These are phyloP conservation scores for Miscanthus lutarioriparius DNA, from an alignment of 176 grass and related monocot species.

Conservation along the genomic window DNA sequence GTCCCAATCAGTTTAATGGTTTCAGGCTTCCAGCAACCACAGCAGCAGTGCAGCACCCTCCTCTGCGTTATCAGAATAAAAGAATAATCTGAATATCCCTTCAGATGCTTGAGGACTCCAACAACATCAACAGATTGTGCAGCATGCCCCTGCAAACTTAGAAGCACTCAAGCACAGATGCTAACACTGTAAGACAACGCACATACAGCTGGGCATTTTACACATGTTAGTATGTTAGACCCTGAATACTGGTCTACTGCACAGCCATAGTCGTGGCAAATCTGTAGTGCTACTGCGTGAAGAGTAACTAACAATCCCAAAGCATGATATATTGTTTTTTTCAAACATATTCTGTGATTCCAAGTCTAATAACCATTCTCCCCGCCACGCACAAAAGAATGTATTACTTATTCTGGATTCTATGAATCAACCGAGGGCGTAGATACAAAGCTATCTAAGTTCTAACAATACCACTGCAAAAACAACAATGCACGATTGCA, in stretches of 20 bases:
- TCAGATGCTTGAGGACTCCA: not conserved
- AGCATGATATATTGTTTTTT: not conserved
- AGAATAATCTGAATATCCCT: not conserved
- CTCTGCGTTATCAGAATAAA: not conserved
- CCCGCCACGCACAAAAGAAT: not conserved
- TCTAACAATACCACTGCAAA: not conserved
- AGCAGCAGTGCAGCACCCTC: not conserved
- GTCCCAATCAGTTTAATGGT: not conserved
- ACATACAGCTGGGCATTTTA: not conserved
- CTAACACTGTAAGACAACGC: not conserved
- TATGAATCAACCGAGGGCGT: not conserved
- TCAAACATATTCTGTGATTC: not conserved
- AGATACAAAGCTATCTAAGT: not conserved
- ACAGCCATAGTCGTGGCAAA: slow-evolving; percentile 13
- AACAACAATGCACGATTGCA: slow-evolving; percentile 23
- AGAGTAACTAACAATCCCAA: not conserved
- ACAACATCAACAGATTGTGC: slow-evolving; percentile 5
- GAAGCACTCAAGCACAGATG: not conserved
- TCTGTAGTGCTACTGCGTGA: not conserved
- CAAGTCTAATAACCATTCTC: not conserved
- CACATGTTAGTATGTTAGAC: slow-evolving; percentile 1
- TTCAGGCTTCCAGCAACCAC: not conserved
- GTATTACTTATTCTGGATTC: not conserved
- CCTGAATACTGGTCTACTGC: slow-evolving; percentile 2
- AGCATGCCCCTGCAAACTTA: not conserved